These are phyloP conservation scores for Pestalotiopsis sp. DNA, from an alignment of 2,329 filamentous ascomycete genomes.

Conservation along the genomic window DNA sequence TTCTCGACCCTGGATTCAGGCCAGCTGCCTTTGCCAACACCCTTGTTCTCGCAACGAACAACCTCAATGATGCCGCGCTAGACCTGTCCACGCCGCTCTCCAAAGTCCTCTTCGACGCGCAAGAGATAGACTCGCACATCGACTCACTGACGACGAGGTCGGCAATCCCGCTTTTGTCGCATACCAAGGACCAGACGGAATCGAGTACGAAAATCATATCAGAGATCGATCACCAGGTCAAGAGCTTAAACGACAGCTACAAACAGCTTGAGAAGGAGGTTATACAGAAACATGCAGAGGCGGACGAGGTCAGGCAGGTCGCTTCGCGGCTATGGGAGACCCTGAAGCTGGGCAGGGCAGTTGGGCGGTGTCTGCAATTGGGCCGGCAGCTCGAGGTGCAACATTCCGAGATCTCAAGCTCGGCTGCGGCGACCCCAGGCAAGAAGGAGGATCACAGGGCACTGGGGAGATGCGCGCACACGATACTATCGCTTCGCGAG, in stretches of 20 bases:
- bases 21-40: constrained; percentile 83
- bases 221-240: constrained; percentile 80
- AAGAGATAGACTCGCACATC: constrained; percentile 96
- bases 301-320: constrained; percentile 78
- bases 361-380: constrained; percentile 78
- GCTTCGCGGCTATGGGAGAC: constrained; percentile 81
- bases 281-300: constrained; percentile 80
- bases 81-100: constrained; percentile 95
- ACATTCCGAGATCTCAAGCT: constrained; percentile 67
- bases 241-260: constrained; percentile 82
- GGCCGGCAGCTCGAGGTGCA: constrained; percentile 88
- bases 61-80: constrained; percentile 83
- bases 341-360: constrained; percentile 73
- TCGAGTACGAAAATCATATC: constrained; percentile 73
- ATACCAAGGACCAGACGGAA: constrained; percentile 75
- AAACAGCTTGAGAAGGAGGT: constrained; percentile 85
- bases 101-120: constrained; percentile 91
- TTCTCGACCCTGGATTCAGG: constrained; percentile 82
- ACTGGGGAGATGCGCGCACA: constrained; percentile 81
- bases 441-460: constrained; percentile 75
- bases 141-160: constrained; percentile 85
- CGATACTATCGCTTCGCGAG: constrained; percentile 75
- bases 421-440: constrained; percentile 34
- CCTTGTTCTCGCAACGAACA: constrained; percentile 88
- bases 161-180: constrained; percentile 76